Evolutionary conservation across 345 rosid species (phyloP), one percentile per base, ranked within the genome.

Genomic region (Salix exigua): DNA sequence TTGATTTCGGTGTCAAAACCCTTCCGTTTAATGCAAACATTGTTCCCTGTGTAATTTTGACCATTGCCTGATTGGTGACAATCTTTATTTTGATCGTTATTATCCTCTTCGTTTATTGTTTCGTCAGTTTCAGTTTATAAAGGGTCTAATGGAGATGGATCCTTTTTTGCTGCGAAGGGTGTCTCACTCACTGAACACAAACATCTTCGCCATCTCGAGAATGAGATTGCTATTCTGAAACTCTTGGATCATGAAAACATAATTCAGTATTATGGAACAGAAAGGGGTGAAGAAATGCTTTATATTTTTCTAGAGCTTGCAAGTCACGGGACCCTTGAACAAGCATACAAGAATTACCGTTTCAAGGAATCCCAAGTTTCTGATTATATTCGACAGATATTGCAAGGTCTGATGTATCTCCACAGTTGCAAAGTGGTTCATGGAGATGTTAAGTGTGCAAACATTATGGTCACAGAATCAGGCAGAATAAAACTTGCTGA

Each of bases 391-490:
- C 40, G 80, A 68, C 44, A 40, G 44, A 40, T 40, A 40, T 40
- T 40, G 44, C 13, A 10, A 40, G 44, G 44, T 10, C 13, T 40
- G 44, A 40, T 0, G 44, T 40, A 81, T 77, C 83, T 81, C n/a
- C 83, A 81, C 50, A 74, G 69, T 30, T 70, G 37, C 4, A 55
- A 73, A 26, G 80, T 73, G 70, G 66, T 81, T 76, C 80, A 81
- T 55, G 73, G 83, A 83, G 85, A 82, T 68, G 73, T 85, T 73
- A 85, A 85, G 78, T 85, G 88, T 78, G 88, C 85, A 38, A 85
- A 82, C 72, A 80, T 85, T 19, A 37, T 82, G 73, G 85, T 85
- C 18, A 82, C 80, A 70, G 79, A 73, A 12, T 77, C 10, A 31
- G 85, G 85, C 40, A 78, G 76, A 6, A 79, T 85, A 73, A 85